Conservation (phyloP, 805 yeast species). For the Starmerella kuoi region DNA sequence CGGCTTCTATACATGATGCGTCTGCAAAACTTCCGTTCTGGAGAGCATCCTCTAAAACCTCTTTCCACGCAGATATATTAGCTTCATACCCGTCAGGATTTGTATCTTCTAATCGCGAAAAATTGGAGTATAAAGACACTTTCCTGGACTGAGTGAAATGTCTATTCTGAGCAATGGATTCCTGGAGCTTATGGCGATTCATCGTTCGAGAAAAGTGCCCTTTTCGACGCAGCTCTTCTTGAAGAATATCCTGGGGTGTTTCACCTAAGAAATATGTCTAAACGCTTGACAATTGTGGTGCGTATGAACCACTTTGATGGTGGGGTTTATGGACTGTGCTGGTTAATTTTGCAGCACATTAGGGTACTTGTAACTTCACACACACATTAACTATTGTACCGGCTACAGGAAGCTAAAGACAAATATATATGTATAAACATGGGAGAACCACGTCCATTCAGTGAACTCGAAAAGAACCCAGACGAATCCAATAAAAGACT, state of each 20-base stretch:
- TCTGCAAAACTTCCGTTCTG: slow-evolving; percentile 24
- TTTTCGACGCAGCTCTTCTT: neutral
- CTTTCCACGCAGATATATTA: slow-evolving; percentile 38
- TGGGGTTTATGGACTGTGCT: too few species aligned
- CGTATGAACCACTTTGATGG: too few species aligned
- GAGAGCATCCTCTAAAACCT: slow-evolving; percentile 28
- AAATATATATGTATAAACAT: too few species aligned
- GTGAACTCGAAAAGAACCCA: too few species aligned
- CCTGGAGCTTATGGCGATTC: slow-evolving; percentile 15
- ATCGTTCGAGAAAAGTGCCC: slow-evolving; percentile 1
- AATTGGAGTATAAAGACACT: slow-evolving; percentile 40
- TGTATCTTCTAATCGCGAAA: slow-evolving; percentile 32
- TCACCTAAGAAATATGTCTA: neutral
- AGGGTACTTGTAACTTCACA: too few species aligned
- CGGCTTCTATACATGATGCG: slow-evolving; percentile 23
- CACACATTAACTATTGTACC: too few species aligned
- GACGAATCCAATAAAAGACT: too few species aligned
- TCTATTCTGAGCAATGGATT: slow-evolving; percentile 22
- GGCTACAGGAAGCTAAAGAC: too few species aligned
- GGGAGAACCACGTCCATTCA: too few species aligned
- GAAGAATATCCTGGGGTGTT: neutral
- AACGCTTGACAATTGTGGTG: too few species aligned
- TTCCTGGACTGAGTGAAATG: slow-evolving; percentile 34
- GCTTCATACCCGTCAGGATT: slow-evolving; percentile 43
- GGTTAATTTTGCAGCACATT: too few species aligned